These are phyloP conservation scores for Phlyctochytrium arcticum DNA, from an alignment of 192 early-diverging fungal genomes.

Conservation along the genomic window DNA sequence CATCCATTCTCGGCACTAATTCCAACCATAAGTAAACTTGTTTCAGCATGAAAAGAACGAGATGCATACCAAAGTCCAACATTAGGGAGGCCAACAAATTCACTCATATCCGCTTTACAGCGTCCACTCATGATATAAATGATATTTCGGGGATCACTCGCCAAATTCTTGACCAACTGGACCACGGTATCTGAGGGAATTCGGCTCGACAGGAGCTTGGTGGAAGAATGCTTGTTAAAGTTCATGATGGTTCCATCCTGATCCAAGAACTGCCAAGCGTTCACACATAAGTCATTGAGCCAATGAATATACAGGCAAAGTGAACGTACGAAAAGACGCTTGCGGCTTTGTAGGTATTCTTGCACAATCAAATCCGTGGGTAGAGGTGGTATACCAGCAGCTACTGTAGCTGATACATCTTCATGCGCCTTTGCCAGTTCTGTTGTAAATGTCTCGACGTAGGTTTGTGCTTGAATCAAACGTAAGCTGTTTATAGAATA, in stretches of 20 bases:
- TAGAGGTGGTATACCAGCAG: constrained; percentile 43
- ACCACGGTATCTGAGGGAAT: constrained; percentile 19
- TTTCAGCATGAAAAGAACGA: neutral
- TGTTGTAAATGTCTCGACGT: constrained; percentile 40
- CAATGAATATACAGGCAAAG: neutral
- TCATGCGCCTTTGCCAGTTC: constrained; percentile 39
- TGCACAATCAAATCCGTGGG: constrained; percentile 16
- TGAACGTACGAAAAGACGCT: constrained; percentile 37
- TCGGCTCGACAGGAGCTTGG: constrained; percentile 15
- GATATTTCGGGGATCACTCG: constrained; percentile 34
- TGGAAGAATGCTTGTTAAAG: constrained; percentile 28
- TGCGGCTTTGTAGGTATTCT: constrained; percentile 24
- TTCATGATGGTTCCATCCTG: constrained; percentile 44
- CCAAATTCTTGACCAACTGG: constrained; percentile 17
- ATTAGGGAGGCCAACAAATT: constrained; percentile 35
- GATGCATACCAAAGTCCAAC: constrained; percentile 39
- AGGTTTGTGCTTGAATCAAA: constrained; percentile 38
- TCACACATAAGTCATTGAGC: neutral
- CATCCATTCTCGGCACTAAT: constrained; percentile 74
- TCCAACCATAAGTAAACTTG: neutral
- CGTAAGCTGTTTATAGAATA: too few relatives aligned
- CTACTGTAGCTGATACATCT: constrained; percentile 17
- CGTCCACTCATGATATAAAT: constrained; percentile 49
- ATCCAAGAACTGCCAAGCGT: constrained; percentile 34
- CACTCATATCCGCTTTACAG: constrained; percentile 28